phyloP scores from a whole-genome alignment of 148 eudicot species.

The Heliosperma pusillum region DNA sequence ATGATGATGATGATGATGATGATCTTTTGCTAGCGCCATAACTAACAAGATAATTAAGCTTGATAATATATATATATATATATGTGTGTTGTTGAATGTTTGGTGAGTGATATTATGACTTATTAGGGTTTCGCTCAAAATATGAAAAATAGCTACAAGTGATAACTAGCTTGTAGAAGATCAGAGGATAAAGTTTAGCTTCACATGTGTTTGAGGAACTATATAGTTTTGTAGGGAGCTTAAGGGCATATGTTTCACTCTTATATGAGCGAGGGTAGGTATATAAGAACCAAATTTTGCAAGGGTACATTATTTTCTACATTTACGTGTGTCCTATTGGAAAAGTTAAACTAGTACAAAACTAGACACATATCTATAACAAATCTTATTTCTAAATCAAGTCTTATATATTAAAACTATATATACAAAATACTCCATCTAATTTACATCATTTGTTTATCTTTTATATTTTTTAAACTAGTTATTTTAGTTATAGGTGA shows the following conservation, averaged over 20 bases:
- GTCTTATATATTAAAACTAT: no score
- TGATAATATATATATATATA: neutral
- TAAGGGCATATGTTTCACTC: neutral
- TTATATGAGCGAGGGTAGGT: neutral
- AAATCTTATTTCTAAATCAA: no score
- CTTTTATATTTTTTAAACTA: no score
- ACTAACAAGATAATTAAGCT: conserved; percentile 11
- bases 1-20: conserved; percentile 33
- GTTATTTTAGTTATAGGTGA: no score
- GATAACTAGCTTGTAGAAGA: neutral
- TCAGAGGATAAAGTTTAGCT: neutral
- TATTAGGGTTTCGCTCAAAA: neutral
- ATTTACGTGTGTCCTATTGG: neutral
- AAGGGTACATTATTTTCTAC: neutral
- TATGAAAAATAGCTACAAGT: neutral
- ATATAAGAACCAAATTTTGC: neutral
- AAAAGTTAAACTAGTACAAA: neutral
- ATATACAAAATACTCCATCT: no score
- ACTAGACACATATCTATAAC: conserved; percentile 16
- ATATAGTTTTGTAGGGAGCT: neutral
- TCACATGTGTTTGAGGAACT: neutral
- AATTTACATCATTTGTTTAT: no score
- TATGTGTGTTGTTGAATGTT: neutral
- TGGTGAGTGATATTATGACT: neutral
- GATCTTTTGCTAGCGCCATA: conserved; percentile 70